Percentiles rank a stretch among this genome's conserved stretches.
Evolutionary conservation across 2,329 filamentous ascomycete species (phyloP).

Genomic region (Seiridium unicorne): DNA sequence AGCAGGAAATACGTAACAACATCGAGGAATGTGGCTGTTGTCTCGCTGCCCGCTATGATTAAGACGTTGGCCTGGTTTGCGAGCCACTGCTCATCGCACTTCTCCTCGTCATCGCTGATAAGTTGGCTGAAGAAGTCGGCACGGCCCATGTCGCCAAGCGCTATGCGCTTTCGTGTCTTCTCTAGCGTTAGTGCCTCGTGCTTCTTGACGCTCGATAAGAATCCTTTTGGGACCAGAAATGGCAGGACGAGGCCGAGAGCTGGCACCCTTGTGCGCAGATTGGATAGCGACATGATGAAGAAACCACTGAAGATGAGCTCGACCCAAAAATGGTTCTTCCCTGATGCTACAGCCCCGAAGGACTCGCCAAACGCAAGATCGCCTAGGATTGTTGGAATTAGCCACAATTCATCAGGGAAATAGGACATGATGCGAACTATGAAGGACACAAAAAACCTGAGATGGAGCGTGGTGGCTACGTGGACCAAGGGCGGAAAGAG

Average conservation of each 20-base stretch:
- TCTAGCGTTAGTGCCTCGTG: not conserved
- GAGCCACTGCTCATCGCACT: constrained; percentile 18
- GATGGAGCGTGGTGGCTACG: no score
- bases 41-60: constrained; percentile 15
- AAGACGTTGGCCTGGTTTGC: constrained; percentile 15
- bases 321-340: constrained; percentile 9
- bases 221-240: not conserved
- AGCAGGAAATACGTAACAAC: not conserved
- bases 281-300: not conserved
- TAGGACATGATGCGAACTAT: no score
- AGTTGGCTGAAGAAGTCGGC: constrained; percentile 4
- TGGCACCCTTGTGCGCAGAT: not conserved
- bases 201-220: not conserved
- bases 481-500: not conserved
- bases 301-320: constrained; percentile 10
- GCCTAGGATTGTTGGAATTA: not conserved
- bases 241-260: not conserved
- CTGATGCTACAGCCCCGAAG: constrained; percentile 10
- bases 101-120: not conserved
- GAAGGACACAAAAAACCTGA: no score
- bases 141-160: not conserved
- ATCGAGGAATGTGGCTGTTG: constrained; percentile 2
- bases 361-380: constrained; percentile 15
- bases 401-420: not conserved
- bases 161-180: not conserved